A percentile compares a stretch with the other conserved stretches of the same genome.
phyloP scores from a whole-genome alignment of 768 basidiomycete genomes.

The Russula lepida region DNA sequence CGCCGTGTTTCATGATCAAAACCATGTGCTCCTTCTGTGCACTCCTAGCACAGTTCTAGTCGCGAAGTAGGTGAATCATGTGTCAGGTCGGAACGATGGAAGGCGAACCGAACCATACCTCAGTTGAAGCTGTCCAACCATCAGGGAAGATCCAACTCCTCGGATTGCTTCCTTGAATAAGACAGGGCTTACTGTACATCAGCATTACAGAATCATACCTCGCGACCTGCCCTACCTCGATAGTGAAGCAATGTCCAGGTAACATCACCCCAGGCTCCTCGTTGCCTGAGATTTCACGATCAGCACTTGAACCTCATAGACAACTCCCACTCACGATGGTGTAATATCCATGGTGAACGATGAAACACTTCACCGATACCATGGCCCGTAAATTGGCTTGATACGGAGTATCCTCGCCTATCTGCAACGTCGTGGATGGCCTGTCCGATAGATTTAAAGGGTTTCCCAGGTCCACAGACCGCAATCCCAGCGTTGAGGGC shows the following conservation, averaged over 20 bases:
- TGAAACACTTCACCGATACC: slow-evolving; percentile 83
- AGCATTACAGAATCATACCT: not conserved
- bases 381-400: slow-evolving; percentile 71
- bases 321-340: slow-evolving; percentile 45
- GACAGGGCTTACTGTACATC: slow-evolving; percentile 43
- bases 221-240: slow-evolving; percentile 50
- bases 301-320: not conserved
- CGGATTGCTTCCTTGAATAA: slow-evolving; percentile 69
- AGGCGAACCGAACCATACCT: slow-evolving; percentile 38
- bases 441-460: slow-evolving; percentile 60
- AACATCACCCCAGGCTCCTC: slow-evolving; percentile 75
- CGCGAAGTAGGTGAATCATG: not conserved
- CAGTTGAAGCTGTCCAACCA: slow-evolving; percentile 89
- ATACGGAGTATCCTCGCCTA: slow-evolving; percentile 49
- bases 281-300: slow-evolving; percentile 45
- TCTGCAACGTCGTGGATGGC: slow-evolving; percentile 51
- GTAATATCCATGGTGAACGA: slow-evolving; percentile 73
- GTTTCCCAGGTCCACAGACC: slow-evolving; percentile 64
- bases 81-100: not conserved
- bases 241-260: slow-evolving; percentile 87
- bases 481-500: slow-evolving; percentile 65
- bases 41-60: slow-evolving; percentile 67
- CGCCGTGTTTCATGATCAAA: slow-evolving; percentile 68
- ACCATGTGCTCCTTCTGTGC: slow-evolving; percentile 89
- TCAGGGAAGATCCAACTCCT: slow-evolving; percentile 77